Conservation (phyloP, 2,329 filamentous ascomycete species). For the Blastomyces emzantsi region DNA sequence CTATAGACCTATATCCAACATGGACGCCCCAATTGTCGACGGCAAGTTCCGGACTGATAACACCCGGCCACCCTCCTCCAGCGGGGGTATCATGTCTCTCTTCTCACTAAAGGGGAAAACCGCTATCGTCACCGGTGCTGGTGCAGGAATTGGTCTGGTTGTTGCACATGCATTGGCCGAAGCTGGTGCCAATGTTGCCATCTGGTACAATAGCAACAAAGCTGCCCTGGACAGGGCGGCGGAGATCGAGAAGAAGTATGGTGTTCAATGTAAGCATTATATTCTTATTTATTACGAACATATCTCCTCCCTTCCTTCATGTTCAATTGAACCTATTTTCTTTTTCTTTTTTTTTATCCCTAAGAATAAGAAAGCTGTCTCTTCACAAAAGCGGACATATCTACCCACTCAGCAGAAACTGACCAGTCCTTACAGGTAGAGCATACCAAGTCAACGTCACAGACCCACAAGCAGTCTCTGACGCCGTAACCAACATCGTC, state of each 20-base stretch:
- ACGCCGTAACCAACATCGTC: slow-evolving; percentile 35
- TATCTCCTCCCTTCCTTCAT: background rate
- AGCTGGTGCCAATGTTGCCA: slow-evolving; percentile 61
- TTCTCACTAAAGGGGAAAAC: slow-evolving; percentile 63
- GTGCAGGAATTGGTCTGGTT: slow-evolving; percentile 58
- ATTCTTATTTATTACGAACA: background rate
- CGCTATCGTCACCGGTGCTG: slow-evolving; percentile 61
- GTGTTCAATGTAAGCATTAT: slow-evolving; percentile 53
- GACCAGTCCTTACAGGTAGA: slow-evolving; percentile 28
- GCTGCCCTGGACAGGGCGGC: slow-evolving; percentile 53
- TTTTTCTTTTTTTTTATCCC: too few species aligned
- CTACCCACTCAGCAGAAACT: background rate
- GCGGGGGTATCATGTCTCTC: slow-evolving; percentile 50
- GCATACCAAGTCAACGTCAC: slow-evolving; percentile 44
- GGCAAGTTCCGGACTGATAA: slow-evolving; percentile 49
- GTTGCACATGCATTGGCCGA: slow-evolving; percentile 59
- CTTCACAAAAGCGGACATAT: background rate
- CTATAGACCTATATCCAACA: slow-evolving; percentile 14
- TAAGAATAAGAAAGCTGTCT: background rate
- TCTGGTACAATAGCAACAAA: slow-evolving; percentile 64
- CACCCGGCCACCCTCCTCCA: slow-evolving; percentile 39
- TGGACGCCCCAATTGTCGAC: slow-evolving; percentile 29
- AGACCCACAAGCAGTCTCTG: slow-evolving; percentile 34
- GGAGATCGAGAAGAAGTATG: slow-evolving; percentile 56
- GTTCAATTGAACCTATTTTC: background rate